These are phyloP conservation scores for Neofusicoccum sp. DNA, from an alignment of 2,329 filamentous ascomycete species.

Conservation along the genomic window DNA sequence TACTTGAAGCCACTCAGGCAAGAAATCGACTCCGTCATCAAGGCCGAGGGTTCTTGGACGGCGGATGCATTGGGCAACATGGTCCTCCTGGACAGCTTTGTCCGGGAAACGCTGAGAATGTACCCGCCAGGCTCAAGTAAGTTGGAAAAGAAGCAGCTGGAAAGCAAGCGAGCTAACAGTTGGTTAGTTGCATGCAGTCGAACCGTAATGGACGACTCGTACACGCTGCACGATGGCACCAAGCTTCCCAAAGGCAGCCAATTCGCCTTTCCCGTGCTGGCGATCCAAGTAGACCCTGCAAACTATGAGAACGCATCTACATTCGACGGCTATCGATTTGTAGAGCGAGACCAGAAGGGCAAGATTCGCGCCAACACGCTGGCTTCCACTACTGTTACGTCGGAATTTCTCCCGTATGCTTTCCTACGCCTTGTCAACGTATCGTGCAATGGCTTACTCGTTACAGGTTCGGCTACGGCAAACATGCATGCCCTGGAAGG, in stretches of 20 bases:
- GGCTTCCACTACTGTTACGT: no score
- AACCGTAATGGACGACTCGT: background rate
- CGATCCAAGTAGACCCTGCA: constrained; percentile 17
- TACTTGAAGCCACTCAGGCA: background rate
- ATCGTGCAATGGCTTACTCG: background rate
- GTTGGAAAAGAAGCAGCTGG: background rate
- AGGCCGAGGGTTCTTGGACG: background rate
- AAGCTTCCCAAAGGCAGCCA: constrained; percentile 18
- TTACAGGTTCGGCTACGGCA: constrained; percentile 46
- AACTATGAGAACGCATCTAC: constrained; percentile 11
- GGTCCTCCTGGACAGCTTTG: background rate
- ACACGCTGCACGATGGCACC: constrained; percentile 21
- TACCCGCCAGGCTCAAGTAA: background rate
- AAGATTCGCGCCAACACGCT: background rate
- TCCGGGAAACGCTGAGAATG: background rate
- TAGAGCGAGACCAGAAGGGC: constrained; percentile 15
- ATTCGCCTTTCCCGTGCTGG: constrained; percentile 18
- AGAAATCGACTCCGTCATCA: background rate
- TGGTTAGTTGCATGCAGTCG: background rate
- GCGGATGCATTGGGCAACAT: background rate
- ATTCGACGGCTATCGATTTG: constrained; percentile 21
- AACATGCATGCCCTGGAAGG: constrained; percentile 50
- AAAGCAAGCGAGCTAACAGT: background rate
- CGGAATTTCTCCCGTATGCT: no score
- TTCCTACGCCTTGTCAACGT: no score